Conservation (phyloP, 108 stramenopile genomes). For the Aurantiochytrium sp. region DNA sequence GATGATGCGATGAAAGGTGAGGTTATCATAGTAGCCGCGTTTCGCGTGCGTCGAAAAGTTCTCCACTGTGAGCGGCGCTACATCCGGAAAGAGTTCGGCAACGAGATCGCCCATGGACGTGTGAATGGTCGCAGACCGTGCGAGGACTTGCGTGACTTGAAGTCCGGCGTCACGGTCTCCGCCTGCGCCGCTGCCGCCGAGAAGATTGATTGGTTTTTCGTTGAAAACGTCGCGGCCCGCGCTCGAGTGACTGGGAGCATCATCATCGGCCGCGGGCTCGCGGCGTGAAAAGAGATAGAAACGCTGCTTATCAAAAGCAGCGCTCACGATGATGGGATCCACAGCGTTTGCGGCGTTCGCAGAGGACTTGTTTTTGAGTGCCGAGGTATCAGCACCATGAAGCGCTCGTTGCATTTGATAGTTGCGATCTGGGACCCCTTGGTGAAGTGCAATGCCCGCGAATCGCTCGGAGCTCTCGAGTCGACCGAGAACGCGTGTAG, state of each 20-base stretch:
- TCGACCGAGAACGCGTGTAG: slow-evolving; percentile 67
- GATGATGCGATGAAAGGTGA: slow-evolving; percentile 94
- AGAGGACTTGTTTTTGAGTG: neutral
- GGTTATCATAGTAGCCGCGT: slow-evolving; percentile 88
- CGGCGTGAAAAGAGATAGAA: slow-evolving; percentile 82
- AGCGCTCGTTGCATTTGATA: slow-evolving; percentile 70
- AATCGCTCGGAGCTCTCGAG: slow-evolving; percentile 80
- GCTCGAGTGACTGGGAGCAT: slow-evolving; percentile 16
- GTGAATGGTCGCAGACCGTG: slow-evolving; percentile 69
- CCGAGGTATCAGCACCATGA: neutral
- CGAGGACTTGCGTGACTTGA: slow-evolving; percentile 29
- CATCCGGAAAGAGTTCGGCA: slow-evolving; percentile 69
- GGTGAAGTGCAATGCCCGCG: slow-evolving; percentile 63
- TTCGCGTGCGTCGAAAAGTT: slow-evolving; percentile 84
- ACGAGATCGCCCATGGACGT: slow-evolving; percentile 94
- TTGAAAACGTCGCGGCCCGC: slow-evolving; percentile 80
- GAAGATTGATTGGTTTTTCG: slow-evolving; percentile 45
- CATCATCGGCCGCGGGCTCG: slow-evolving; percentile 58
- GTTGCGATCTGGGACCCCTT: slow-evolving; percentile 80
- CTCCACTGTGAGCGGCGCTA: slow-evolving; percentile 82
- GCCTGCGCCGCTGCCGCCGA: neutral
- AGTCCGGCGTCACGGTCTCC: slow-evolving; percentile 15
- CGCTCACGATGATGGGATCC: slow-evolving; percentile 70
- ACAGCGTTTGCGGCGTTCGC: neutral
- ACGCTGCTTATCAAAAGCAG: slow-evolving; percentile 75